A percentile compares a stretch with the other conserved stretches of the same genome.
phyloP scores from a whole-genome alignment of 441 rosid species.

The Dalechampia spathulata region DNA sequence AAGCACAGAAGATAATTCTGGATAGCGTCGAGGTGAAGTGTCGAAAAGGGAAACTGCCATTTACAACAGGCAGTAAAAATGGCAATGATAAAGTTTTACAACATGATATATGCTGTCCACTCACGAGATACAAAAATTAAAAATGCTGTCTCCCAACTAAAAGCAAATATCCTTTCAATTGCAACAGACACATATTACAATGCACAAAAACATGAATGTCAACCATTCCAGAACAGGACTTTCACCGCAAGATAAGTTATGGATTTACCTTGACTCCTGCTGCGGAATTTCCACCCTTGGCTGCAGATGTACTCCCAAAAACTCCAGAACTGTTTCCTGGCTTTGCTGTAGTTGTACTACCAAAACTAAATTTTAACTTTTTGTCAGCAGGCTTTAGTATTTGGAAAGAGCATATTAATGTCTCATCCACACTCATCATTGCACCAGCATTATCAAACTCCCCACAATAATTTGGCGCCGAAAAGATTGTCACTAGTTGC shows the following conservation, averaged over 20 bases:
- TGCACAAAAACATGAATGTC: too few species aligned
- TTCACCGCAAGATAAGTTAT: neutral
- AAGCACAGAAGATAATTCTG: neutral
- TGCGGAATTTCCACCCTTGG: conserved; percentile 43
- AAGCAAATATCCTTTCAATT: too few species aligned
- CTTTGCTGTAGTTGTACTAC: conserved; percentile 17
- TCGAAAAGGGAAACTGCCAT: neutral
- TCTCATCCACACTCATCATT: conserved; percentile 74
- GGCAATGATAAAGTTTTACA: neutral
- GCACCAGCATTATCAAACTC: conserved; percentile 81
- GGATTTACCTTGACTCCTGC: conserved; percentile 46
- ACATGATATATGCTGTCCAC: too few species aligned
- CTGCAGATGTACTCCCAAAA: conserved; percentile 34
- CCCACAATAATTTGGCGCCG: conserved; percentile 72
- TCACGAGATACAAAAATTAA: too few species aligned
- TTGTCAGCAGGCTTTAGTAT: conserved; percentile 60
- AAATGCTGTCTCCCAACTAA: too few species aligned
- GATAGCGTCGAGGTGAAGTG: neutral
- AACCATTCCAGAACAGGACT: neutral
- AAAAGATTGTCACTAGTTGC: conserved; percentile 66
- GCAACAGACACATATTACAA: too few species aligned
- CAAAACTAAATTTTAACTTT: conserved; percentile 30
- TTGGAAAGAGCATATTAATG: conserved; percentile 72
- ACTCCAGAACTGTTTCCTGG: conserved; percentile 18
- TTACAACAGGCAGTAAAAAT: neutral